phyloP scores from a whole-genome alignment of 306 rosid genomes.

The Begonia loranthoides region DNA sequence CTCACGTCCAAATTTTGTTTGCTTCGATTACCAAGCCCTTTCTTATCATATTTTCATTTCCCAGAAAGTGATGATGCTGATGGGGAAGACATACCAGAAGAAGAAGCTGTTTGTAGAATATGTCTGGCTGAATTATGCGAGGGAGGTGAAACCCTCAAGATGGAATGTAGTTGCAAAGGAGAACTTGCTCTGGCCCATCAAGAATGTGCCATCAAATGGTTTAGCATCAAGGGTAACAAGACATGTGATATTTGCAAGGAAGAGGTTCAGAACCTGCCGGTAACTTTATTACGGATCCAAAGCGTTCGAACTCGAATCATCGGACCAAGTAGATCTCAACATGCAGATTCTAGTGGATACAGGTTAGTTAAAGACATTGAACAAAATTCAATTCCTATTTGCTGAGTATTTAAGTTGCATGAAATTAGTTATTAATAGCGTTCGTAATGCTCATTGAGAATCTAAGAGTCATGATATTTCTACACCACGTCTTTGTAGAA shows the following conservation, averaged over 20 bases:
- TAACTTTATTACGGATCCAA: constrained; percentile 59
- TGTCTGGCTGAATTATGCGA: constrained; percentile 70
- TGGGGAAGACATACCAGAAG: constrained; percentile 80
- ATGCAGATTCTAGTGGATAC: constrained; percentile 29
- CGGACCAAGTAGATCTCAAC: constrained; percentile 21
- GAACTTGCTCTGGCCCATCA: constrained; percentile 93
- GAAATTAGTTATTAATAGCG: too few relatives aligned
- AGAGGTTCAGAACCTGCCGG: constrained; percentile 69
- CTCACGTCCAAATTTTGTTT: not conserved
- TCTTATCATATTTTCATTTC: not conserved
- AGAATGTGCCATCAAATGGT: constrained; percentile 93
- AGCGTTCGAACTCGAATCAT: constrained; percentile 25
- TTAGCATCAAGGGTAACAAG: constrained; percentile 84
- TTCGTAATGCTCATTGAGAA: too few relatives aligned
- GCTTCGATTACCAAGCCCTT: not conserved
- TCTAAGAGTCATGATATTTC: too few relatives aligned
- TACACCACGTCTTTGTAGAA: too few relatives aligned
- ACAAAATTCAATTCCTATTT: too few relatives aligned
- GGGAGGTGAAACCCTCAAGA: constrained; percentile 67
- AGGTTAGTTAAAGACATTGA: constrained; percentile 32
- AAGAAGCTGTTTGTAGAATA: constrained; percentile 91
- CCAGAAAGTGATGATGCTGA: constrained; percentile 49
- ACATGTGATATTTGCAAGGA: constrained; percentile 81
- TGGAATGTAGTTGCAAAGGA: constrained; percentile 98
- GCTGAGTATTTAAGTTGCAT: too few relatives aligned